phyloP scores from a whole-genome alignment of 306 rosid genomes.

The Citrullus mucosospermus region DNA sequence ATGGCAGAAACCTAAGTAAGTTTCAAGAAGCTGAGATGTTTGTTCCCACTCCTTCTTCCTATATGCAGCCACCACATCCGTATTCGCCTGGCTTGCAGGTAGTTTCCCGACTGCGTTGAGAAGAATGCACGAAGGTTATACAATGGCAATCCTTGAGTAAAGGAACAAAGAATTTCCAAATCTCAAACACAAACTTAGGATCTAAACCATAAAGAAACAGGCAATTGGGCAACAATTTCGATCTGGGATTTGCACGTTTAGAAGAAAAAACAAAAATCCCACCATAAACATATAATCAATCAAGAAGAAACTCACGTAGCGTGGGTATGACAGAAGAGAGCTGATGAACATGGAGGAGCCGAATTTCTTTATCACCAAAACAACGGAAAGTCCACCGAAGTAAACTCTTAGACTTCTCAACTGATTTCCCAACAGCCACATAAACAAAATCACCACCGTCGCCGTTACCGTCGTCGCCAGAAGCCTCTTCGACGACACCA shows the following conservation, averaged over 20 bases:
- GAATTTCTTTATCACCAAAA: conserved; percentile 30
- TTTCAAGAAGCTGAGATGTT: conserved; percentile 30
- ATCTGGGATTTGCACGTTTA: neutral
- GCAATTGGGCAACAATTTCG: neutral
- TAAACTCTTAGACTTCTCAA: conserved; percentile 36
- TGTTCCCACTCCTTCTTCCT: conserved; percentile 52
- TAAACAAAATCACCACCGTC: conserved; percentile 21
- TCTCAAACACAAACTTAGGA: neutral
- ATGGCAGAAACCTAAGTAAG: conserved; percentile 34
- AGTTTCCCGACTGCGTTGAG: conserved; percentile 61
- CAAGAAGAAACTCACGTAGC: conserved; percentile 29
- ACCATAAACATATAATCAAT: neutral
- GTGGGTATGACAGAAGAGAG: conserved; percentile 74
- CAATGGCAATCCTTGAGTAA: neutral
- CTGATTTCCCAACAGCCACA: conserved; percentile 63
- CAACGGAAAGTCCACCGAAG: conserved; percentile 49
- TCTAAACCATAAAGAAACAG: neutral
- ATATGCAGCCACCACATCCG: conserved; percentile 44
- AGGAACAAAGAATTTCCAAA: neutral
- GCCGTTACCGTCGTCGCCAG: neutral
- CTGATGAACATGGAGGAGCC: conserved; percentile 53
- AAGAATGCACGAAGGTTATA: neutral
- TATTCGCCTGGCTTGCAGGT: conserved; percentile 58
- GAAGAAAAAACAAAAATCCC: neutral
- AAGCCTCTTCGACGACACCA: conserved; percentile 15